phyloP scores from a whole-genome alignment of 1,284 basidiomycete genomes.

The Cryptococcus floricola region DNA sequence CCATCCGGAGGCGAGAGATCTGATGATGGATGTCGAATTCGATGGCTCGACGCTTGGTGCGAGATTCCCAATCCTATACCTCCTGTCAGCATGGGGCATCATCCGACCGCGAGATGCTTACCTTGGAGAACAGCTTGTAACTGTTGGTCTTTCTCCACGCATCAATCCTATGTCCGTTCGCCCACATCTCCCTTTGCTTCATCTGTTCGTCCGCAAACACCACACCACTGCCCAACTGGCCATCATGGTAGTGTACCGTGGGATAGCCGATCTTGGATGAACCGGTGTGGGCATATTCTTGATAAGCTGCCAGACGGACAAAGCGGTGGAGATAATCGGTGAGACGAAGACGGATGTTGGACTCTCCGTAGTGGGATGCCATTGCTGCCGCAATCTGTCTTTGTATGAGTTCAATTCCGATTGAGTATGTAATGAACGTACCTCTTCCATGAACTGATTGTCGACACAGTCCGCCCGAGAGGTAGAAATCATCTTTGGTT shows the following conservation, averaged over 20 bases:
- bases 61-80: constrained; percentile 58
- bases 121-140: constrained; percentile 61
- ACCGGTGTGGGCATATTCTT: constrained; percentile 69
- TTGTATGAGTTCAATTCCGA: background rate
- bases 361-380: constrained; percentile 70
- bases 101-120: constrained; percentile 40
- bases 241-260: constrained; percentile 33
- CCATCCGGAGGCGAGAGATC: constrained; percentile 62
- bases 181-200: constrained; percentile 60
- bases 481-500: constrained; percentile 20
- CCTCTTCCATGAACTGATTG: constrained; percentile 86
- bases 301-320: constrained; percentile 67
- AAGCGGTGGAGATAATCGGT: constrained; percentile 72
- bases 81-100: background rate
- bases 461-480: constrained; percentile 67
- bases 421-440: constrained; percentile 47
- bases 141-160: constrained; percentile 69
- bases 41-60: constrained; percentile 54
- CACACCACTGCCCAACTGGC: constrained; percentile 63
- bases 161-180: constrained; percentile 71
- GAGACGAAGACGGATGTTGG: constrained; percentile 69
- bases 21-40: constrained; percentile 71
- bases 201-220: constrained; percentile 63
- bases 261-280: constrained; percentile 63
- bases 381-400: constrained; percentile 66